These are phyloP conservation scores for Magnaporthales sp. DNA, from an alignment of 2,329 filamentous ascomycete genomes.

Conservation along the genomic window DNA sequence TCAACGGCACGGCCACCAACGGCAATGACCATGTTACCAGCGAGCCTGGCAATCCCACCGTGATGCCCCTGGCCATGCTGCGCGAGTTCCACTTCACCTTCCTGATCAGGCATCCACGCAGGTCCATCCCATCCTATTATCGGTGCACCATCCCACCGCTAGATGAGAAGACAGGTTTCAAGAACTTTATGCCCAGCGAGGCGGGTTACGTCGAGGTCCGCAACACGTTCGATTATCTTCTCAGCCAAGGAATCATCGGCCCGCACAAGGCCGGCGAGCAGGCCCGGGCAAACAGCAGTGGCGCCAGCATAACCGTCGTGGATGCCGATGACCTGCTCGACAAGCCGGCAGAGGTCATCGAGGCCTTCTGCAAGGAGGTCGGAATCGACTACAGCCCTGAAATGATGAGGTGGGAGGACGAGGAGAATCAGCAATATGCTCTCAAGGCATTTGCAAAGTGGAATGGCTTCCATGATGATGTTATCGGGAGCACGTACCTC, in stretches of 20 bases:
- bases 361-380: conserved; percentile 73
- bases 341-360: conserved; percentile 65
- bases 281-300: conserved; percentile 16
- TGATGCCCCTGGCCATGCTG: conserved; percentile 66
- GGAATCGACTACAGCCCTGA: conserved; percentile 65
- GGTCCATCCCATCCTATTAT: conserved; percentile 87
- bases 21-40: conserved; percentile 19
- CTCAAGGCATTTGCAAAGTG: conserved; percentile 84
- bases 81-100: conserved; percentile 89
- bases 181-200: conserved; percentile 78
- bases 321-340: conserved; percentile 94
- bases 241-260: conserved; percentile 60
- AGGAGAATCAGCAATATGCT: conserved; percentile 61
- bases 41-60: conserved; percentile 73
- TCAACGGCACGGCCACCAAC: conserved; percentile 20
- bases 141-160: conserved; percentile 88
- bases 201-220: conserved; percentile 87
- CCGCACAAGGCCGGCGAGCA: conserved; percentile 46
- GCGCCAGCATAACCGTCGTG: conserved; percentile 71
- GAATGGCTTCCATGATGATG: conserved; percentile 95
- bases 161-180: conserved; percentile 72
- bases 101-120: conserved; percentile 90
- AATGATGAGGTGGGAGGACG: conserved; percentile 81
- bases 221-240: conserved; percentile 77
- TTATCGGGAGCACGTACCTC: conserved; percentile 71